A percentile compares a stretch with the other conserved stretches of the same genome.
Evolutionary conservation across 306 rosid species (phyloP).

Genomic region (Prunus fruticosa): DNA sequence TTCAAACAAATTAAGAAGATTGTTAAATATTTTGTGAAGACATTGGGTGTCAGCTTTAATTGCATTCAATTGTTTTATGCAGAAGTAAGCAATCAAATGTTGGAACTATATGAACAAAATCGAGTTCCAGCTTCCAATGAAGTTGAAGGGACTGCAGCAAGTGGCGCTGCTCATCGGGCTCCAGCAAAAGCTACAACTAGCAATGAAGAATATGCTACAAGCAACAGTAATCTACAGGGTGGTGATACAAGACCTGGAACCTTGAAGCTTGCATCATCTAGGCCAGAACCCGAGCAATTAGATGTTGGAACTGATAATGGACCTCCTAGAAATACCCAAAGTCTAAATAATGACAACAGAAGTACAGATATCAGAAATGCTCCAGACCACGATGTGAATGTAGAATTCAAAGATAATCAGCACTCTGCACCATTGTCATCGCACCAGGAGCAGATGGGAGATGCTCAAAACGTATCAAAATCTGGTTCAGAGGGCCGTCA

Average conservation of each 20-base stretch:
- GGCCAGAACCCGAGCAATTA: slow-evolving; percentile 44
- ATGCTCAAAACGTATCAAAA: slow-evolving; percentile 39
- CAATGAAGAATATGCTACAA: slow-evolving; percentile 60
- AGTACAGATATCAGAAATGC: slow-evolving; percentile 47
- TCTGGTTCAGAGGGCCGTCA: slow-evolving; percentile 38
- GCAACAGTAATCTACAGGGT: slow-evolving; percentile 50
- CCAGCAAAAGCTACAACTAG: slow-evolving; percentile 41
- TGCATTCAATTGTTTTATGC: slow-evolving; percentile 39
- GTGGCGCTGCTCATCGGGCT: slow-evolving; percentile 46
- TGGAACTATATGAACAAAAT: slow-evolving; percentile 92
- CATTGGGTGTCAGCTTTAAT: slow-evolving; percentile 20
- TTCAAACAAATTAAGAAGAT: background rate
- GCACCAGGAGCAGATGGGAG: slow-evolving; percentile 42
- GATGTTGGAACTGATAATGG: slow-evolving; percentile 49
- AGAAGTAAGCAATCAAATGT: slow-evolving; percentile 99
- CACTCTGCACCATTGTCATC: slow-evolving; percentile 9
- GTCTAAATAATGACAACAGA: slow-evolving; percentile 57
- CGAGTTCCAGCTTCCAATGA: slow-evolving; percentile 71
- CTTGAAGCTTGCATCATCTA: slow-evolving; percentile 57
- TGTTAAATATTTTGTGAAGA: background rate
- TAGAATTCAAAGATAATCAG: slow-evolving; percentile 51
- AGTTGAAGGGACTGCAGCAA: slow-evolving; percentile 62
- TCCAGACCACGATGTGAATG: slow-evolving; percentile 48
- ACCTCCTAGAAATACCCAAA: slow-evolving; percentile 40
- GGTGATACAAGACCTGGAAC: slow-evolving; percentile 53